Evolutionary conservation across 2,329 filamentous ascomycete species (phyloP), one percentile per base, ranked within the genome.

Genomic region (Trichocomaceae sp.): DNA sequence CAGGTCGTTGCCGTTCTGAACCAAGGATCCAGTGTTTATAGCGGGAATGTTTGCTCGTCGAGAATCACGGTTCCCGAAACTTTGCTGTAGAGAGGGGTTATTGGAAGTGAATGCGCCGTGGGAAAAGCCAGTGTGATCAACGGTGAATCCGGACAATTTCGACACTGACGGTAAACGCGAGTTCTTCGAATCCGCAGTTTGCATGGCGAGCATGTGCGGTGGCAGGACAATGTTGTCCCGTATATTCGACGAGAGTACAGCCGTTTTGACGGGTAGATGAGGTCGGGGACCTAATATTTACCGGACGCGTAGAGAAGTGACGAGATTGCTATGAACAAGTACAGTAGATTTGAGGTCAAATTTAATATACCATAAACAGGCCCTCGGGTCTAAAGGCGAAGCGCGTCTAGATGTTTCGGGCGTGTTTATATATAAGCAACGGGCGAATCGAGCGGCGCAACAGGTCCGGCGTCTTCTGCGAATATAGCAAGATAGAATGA

Each of bases 101-200:
- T 96, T 95, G 55, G 88, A 92, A 67, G 85, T 85, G 75, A 95
- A 96, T 57, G 91, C 90, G 61, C 88, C 90, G 70, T 96, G 90
- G 48, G 91, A 95, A 74, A 96, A 95, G 61, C 90, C 90, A 47
- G 89, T 93, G 64, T 91, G 87, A 68, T 88, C 80, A 59, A 76
- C 76, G 68, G 76, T 77, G 63, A 79, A 84, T 72, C 83, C 88
- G 60, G 87, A 87, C 59, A 88, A 85, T 77, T 95, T 95, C 55
- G 88, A 89, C 59, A 83, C 83, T 66, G 87, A 83, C 62, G 85
- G 84, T 65, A 86, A 86, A 75, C 83, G 88, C 67, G 70, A 74
- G 68, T 65, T 70, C 68, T 77, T 81, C 66, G 88, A 85, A 74
- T 89, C 72, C 63, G 84, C 75, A 88, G 87, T 83, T 95, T 76